phyloP scores from a whole-genome alignment of 2,329 filamentous ascomycete genomes.

The Trichoderma atroviride region DNA sequence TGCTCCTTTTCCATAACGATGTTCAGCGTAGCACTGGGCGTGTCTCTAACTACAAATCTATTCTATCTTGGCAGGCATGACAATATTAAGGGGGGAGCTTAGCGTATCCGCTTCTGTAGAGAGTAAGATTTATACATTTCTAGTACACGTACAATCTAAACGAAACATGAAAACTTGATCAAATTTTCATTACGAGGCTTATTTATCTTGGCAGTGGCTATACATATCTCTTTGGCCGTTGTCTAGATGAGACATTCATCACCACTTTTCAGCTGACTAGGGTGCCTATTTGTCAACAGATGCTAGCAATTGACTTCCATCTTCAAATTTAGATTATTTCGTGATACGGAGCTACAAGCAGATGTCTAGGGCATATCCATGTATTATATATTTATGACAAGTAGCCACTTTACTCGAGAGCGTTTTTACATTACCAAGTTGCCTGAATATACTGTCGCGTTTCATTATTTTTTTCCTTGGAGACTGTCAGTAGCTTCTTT shows the following conservation, averaged over 20 bases:
- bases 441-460: too few relatives aligned
- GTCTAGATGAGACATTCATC: neutral
- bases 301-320: neutral
- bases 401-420: neutral
- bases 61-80: neutral
- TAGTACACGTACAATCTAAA: neutral
- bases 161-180: neutral
- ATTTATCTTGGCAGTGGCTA: neutral
- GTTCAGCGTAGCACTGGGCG: neutral
- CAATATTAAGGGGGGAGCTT: neutral
- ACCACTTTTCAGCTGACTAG: neutral
- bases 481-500: too few relatives aligned
- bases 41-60: neutral
- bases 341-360: neutral
- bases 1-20: neutral
- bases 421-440: too few relatives aligned
- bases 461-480: too few relatives aligned
- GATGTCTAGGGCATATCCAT: neutral
- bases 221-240: neutral
- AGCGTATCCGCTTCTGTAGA: neutral
- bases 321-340: neutral
- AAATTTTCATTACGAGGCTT: neutral
- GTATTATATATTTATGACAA: neutral
- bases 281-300: neutral
- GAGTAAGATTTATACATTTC: neutral